Evolutionary conservation across 192 early-diverging fungal species (phyloP).

Genomic region (Coemansia sp.): DNA sequence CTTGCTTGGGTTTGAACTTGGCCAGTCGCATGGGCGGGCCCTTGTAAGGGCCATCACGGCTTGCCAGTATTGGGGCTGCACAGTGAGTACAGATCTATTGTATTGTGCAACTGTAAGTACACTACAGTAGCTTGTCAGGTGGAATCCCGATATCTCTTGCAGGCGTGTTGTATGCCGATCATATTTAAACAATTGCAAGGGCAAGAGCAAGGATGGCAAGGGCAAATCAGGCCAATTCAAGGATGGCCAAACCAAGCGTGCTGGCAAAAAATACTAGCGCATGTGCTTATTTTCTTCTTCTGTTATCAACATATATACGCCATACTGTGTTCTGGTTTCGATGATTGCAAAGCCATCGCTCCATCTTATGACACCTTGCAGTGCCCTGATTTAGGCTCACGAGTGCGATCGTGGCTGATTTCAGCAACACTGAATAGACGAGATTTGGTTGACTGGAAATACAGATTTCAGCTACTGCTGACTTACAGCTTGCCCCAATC

Average conservation of each 20-base stretch:
- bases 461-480: not conserved
- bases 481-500: not conserved
- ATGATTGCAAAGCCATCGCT: not conserved
- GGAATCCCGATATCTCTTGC: too few relatives aligned
- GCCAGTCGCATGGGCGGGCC: too few relatives aligned
- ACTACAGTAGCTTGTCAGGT: too few relatives aligned
- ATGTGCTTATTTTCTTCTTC: not conserved
- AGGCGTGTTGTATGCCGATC: too few relatives aligned
- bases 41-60: too few relatives aligned
- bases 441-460: not conserved
- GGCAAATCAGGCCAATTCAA: not conserved
- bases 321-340: not conserved
- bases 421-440: not conserved
- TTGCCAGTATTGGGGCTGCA: too few relatives aligned
- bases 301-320: not conserved
- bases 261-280: constrained; percentile 7
- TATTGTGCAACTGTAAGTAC: too few relatives aligned
- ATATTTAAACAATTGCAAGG: not conserved
- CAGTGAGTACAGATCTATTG: too few relatives aligned
- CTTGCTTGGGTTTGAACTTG: too few relatives aligned
- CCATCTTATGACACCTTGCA: not conserved
- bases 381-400: constrained; percentile 3
- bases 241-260: constrained; percentile 5
- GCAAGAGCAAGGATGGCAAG: not conserved
- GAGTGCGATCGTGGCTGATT: not conserved